Base-by-base conservation (phyloP, 306 rosid species). In the Datisca glomerata region DNA sequence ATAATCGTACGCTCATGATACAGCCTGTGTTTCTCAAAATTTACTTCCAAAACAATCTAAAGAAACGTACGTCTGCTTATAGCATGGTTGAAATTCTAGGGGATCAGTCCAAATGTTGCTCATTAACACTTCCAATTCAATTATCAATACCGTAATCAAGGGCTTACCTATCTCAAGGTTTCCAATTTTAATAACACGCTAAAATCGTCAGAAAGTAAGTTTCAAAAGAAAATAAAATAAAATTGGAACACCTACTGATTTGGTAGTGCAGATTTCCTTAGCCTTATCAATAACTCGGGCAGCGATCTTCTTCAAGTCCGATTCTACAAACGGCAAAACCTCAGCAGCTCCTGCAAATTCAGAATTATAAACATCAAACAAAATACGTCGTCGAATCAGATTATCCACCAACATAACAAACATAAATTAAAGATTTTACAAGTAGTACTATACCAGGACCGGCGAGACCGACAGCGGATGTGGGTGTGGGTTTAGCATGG, bases 261-360 rank as follows among this genome's bases (percentile, higher is more conserved):
- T 76, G 13, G 25, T 36, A 27, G 51, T 27, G 39, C 80, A 76
- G 20, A 64, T 20, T 56, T 55, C 56, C 58, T 38, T 69, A 18
- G 77, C 85, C 39, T 72, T 72, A 7, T 59, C 69, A 4, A 21
- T 17, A 45, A 72, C 43, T 41, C 73, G 54, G 3, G 64, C 51
- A 18, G 77, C 74, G 11, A 62, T 49, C 45, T 18, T 14, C 57
- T 63, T 64, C 28, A 72, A 60, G 50, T 77, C 77, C 21, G 49
- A 7, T 21, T 65, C 77, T 2, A 61, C 27, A 24, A 33, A 44
- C 7, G 51, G 61, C 24, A 43, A n/a, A 43, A 55, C 44, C 20
- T 43, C 45, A 15, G 41, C 41, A 8, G 51, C 51, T 31, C 60
- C 43, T 31, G 45, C 11, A 50, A 49, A 9, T 4, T 49, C 35